A percentile compares a stretch with the other conserved stretches of the same genome.
Conservation (phyloP, 139 green algal genomes). For the Micractinium conductrix region DNA sequence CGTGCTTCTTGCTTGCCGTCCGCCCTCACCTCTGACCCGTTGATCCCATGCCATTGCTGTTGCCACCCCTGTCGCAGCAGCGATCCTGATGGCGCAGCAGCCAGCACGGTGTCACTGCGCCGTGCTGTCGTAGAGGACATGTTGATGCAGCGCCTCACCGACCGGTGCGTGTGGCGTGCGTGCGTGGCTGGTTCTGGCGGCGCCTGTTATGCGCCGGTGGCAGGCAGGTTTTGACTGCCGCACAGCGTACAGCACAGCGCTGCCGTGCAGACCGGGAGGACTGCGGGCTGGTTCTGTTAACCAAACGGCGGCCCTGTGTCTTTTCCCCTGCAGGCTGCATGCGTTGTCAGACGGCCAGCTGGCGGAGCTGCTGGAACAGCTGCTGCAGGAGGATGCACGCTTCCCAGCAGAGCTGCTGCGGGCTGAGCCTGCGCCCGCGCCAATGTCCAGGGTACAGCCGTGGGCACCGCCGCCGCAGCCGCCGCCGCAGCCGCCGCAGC, state of each 20-base stretch:
- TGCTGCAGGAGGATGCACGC: background rate
- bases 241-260: background rate
- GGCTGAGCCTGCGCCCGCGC: background rate
- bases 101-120: slow-evolving; percentile 32
- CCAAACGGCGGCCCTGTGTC: no score
- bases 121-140: slow-evolving; percentile 22
- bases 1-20: background rate
- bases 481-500: background rate
- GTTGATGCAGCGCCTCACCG: slow-evolving; percentile 29
- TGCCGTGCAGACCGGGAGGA: background rate
- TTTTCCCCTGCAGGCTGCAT: slow-evolving; percentile 17
- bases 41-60: background rate
- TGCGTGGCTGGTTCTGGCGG: background rate
- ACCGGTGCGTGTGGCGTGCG: background rate
- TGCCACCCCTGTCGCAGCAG: background rate
- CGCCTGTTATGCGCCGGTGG: no score
- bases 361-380: slow-evolving; percentile 31
- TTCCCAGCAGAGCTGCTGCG: slow-evolving; percentile 28
- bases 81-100: slow-evolving; percentile 22
- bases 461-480: background rate
- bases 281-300: background rate
- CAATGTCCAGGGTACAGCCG: background rate
- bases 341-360: slow-evolving; percentile 26
- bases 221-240: no score
- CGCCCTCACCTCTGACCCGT: background rate